Evolutionary conservation across 345 rosid species (phyloP).

Genomic region (Mangifera indica): DNA sequence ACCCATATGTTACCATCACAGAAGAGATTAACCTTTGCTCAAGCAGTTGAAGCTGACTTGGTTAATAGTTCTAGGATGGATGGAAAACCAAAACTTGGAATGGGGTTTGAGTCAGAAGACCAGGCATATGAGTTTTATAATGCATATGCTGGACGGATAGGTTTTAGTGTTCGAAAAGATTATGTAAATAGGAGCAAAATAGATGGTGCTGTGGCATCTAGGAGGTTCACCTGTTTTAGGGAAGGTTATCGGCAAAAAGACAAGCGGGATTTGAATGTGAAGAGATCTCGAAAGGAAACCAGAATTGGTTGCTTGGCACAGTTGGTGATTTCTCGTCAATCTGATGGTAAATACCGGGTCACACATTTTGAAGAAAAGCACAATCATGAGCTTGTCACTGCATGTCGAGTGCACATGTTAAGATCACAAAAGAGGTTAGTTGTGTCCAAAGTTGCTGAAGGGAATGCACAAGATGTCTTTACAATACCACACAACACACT

Average conservation of each 20-base stretch:
- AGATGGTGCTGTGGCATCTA: slow-evolving; percentile 40
- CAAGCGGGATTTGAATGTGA: slow-evolving; percentile 27
- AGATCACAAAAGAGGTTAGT: slow-evolving; percentile 33
- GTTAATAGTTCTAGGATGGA: slow-evolving; percentile 22
- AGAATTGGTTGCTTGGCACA: slow-evolving; percentile 44
- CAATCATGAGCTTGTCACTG: slow-evolving; percentile 38
- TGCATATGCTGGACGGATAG: slow-evolving; percentile 34
- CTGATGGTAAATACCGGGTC: slow-evolving; percentile 36
- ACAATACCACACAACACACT: slow-evolving; percentile 5
- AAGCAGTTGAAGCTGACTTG: slow-evolving; percentile 38
- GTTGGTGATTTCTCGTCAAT: slow-evolving; percentile 34
- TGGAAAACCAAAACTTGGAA: slow-evolving; percentile 37
- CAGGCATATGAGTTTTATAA: slow-evolving; percentile 42
- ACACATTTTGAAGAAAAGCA: slow-evolving; percentile 39
- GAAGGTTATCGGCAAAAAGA: slow-evolving; percentile 43
- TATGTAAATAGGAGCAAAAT: slow-evolving; percentile 38
- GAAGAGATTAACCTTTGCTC: slow-evolving; percentile 34
- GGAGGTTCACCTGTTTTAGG: slow-evolving; percentile 41
- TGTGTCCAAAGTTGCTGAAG: slow-evolving; percentile 23
- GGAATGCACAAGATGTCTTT: slow-evolving; percentile 18
- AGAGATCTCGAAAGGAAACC: slow-evolving; percentile 38
- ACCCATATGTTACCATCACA: slow-evolving; percentile 37
- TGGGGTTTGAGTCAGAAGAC: slow-evolving; percentile 39
- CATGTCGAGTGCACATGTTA: slow-evolving; percentile 30
- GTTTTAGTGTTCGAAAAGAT: slow-evolving; percentile 42